Evolutionary conservation across 257 asterid genomes (phyloP).

Genomic region (Rehmannia glutinosa): DNA sequence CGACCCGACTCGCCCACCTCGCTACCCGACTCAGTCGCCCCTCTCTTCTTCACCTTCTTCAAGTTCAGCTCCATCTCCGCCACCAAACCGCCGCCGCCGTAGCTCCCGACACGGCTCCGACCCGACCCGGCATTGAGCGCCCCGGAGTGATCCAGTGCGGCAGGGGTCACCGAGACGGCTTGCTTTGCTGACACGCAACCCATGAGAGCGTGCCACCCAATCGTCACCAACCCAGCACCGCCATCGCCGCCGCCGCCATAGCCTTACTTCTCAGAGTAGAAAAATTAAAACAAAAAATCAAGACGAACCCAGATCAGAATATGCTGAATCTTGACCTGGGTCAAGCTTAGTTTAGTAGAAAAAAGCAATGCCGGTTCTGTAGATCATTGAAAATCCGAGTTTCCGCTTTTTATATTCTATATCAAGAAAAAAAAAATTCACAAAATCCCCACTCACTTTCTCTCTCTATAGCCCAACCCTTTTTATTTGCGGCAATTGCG

Average conservation of each 20-base stretch:
- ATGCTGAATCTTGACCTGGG: constrained; percentile 47
- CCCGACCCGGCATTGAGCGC: constrained; percentile 59
- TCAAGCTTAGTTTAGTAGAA: constrained; percentile 18
- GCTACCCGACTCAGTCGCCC: constrained; percentile 61
- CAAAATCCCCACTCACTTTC: constrained; percentile 16
- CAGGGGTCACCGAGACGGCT: constrained; percentile 78
- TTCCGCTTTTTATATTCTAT: constrained; percentile 16
- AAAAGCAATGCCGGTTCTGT: constrained; percentile 15
- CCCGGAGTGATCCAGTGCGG: constrained; percentile 76
- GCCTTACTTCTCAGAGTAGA: neutral
- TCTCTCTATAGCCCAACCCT: constrained; percentile 11
- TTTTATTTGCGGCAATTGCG: constrained; percentile 53
- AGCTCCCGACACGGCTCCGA: constrained; percentile 68
- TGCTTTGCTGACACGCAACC: constrained; percentile 94
- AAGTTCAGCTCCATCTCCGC: constrained; percentile 72
- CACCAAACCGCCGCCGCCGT: constrained; percentile 46
- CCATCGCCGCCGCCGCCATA: constrained; percentile 5
- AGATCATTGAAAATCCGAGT: constrained; percentile 15
- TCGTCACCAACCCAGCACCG: constrained; percentile 25
- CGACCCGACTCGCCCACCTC: constrained; percentile 86
- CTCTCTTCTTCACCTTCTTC: constrained; percentile 85
- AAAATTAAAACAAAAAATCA: constrained; percentile 2
- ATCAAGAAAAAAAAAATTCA: constrained; percentile 4
- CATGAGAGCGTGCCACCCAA: constrained; percentile 35
- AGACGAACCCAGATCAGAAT: constrained; percentile 39